Conservation (phyloP, 805 yeast genomes). For the Lachancea quebecensis region DNA sequence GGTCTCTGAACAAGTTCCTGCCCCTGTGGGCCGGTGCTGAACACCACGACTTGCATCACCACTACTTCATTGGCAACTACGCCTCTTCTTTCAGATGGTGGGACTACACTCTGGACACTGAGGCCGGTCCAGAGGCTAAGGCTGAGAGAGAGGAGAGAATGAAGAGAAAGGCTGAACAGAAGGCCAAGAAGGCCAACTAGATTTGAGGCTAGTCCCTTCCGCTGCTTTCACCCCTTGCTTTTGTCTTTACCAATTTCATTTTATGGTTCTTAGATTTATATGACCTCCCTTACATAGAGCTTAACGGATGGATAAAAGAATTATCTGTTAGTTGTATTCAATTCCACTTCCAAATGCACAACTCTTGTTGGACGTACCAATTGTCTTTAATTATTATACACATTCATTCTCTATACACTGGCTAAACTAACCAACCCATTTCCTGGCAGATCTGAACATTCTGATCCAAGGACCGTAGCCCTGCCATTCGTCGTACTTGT, state of each 20-base stretch:
- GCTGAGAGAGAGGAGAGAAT: conserved; percentile 61
- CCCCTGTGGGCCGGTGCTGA: conserved; percentile 99
- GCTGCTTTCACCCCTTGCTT: background rate
- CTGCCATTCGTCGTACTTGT: conserved; percentile 55
- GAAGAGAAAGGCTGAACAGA: conserved; percentile 48
- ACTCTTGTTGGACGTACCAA: background rate
- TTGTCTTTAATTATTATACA: background rate
- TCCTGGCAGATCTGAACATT: conserved; percentile 85
- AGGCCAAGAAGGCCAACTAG: conserved; percentile 28
- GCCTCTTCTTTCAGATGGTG: conserved; percentile 95
- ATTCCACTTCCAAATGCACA: too few species aligned
- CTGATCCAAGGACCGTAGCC: conserved; percentile 94
- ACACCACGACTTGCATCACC: conserved; percentile 97
- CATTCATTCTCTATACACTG: background rate
- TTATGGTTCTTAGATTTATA: background rate
- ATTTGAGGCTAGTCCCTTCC: background rate
- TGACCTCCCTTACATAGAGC: background rate
- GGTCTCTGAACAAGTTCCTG: conserved; percentile 85
- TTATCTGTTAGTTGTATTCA: too few species aligned
- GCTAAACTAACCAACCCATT: conserved; percentile 63
- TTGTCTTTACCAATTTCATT: too few species aligned
- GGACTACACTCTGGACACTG: conserved; percentile 85
- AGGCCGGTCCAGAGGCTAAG: conserved; percentile 79
- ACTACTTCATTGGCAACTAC: conserved; percentile 90
- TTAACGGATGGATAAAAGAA: background rate